Evolutionary conservation across 495 filamentous ascomycete genomes (phyloP), one percentile per base, ranked within the genome.

Genomic region (Penicillium taxi): DNA sequence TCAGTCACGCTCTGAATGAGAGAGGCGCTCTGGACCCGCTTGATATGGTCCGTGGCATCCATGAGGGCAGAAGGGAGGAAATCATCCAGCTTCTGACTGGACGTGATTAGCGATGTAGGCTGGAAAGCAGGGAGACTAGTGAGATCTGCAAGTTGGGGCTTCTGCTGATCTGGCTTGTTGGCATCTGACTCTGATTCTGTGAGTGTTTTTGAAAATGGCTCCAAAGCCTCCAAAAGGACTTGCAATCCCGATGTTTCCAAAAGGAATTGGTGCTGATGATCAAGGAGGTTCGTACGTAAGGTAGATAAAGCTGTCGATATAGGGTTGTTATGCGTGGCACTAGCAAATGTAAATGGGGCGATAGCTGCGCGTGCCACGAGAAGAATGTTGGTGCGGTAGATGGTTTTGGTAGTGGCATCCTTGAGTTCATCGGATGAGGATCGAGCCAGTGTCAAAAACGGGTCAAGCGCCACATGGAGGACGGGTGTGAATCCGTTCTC

Each of bases 61-160:
- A 95, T 91, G 12, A 94, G 62, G 6, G 90, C 91, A 6, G 85
- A 90, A 0, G 89, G 88, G 14, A 98, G 70, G 61, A 95, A 96
- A 45, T 84, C 80, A 56, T 98, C 93, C 3, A 98, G 75, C 17
- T 74, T 72, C 49, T 93, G 84, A 50, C 81, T 82, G 5, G 80
- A 78, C 23, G 64, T 55, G 9, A 71, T 61, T 15, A 96, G 70
- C 3, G 73, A 58, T 9, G 73, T 65, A 0, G 79, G 74, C 38
- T 84, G 77, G 53, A 89, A 79, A 13, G 74, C 60, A 1, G 70
- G 60, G 9, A 82, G 66, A 8, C 45, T 59, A 12, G 69, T 63
- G n/a, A 84, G 72, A 5, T 68, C 59, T 14, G 64, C 56, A 5
- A 78, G 54, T 27, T 70, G 68, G 32, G 26, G 58, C 19, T 40